phyloP scores from a whole-genome alignment of 768 basidiomycete species.

The Cyclocybe cylindracea region DNA sequence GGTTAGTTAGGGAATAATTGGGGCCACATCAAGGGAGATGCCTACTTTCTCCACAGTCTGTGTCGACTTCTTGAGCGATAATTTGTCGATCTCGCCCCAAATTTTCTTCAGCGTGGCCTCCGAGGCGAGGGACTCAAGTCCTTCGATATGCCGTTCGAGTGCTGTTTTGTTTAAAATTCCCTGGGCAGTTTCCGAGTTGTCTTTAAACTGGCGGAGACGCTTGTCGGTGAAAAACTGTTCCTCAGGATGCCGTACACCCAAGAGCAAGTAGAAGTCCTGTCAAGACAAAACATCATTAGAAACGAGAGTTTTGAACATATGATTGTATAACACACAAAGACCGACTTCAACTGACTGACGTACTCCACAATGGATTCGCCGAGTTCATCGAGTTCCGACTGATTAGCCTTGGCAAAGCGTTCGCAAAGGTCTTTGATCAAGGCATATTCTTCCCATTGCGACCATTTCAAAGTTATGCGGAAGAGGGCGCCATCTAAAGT shows the following conservation, averaged over 20 bases:
- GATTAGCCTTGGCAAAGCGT: neutral
- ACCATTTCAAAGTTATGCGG: neutral
- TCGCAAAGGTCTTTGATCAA: neutral
- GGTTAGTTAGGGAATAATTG: neutral
- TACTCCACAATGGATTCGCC: neutral
- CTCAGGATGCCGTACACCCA: neutral
- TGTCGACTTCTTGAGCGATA: neutral
- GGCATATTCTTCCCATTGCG: neutral
- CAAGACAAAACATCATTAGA: neutral
- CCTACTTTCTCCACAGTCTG: conserved; percentile 2
- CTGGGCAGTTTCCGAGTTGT: neutral
- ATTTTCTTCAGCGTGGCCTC: neutral
- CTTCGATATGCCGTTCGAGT: conserved; percentile 4
- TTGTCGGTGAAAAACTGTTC: neutral
- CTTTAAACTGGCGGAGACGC: neutral
- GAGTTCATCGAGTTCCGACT: neutral
- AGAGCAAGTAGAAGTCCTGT: conserved; percentile 3
- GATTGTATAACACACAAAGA: neutral
- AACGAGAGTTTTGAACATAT: neutral
- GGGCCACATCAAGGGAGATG: neutral
- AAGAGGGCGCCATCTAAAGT: neutral
- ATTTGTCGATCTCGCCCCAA: conserved; percentile 2
- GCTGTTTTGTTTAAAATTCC: neutral
- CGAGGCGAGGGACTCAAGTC: neutral
- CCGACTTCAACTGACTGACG: neutral